These are phyloP conservation scores for Phyllostachys edulis DNA, from an alignment of 176 grass and related monocot genomes.

Conservation along the genomic window DNA sequence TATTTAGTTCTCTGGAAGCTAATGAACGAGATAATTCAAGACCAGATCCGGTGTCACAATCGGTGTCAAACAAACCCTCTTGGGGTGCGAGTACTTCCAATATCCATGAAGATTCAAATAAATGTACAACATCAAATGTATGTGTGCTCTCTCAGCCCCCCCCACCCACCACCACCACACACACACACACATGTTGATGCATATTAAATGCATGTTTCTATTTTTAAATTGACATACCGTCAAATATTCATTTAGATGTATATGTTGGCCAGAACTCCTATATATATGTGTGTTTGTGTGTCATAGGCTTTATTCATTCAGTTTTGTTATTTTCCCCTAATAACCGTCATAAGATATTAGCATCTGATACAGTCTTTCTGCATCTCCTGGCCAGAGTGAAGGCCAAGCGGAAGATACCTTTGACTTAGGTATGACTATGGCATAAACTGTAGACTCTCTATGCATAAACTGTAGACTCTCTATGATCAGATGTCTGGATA, in stretches of 20 bases:
- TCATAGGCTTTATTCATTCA: conserved; percentile 7
- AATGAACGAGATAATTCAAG: conserved; percentile 20
- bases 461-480: not conserved
- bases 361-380: conserved; percentile 23
- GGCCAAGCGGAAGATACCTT: conserved; percentile 44
- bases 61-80: conserved; percentile 25
- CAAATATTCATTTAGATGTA: not conserved
- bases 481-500: not conserved
- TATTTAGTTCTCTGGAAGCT: conserved; percentile 48
- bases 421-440: conserved; percentile 55
- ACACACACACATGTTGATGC: not conserved
- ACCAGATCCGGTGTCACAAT: conserved; percentile 15
- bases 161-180: too few species aligned
- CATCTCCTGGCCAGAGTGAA: conserved; percentile 43
- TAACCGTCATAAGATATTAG: conserved; percentile 9
- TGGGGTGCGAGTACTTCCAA: conserved; percentile 21
- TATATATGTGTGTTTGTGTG: too few species aligned
- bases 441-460: not conserved
- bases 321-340: not conserved
- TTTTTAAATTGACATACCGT: not conserved
- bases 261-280: not conserved
- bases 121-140: conserved; percentile 55
- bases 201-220: not conserved
- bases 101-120: conserved; percentile 31
- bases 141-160: conserved; percentile 14